These are phyloP conservation scores for Mucor plumbeus DNA, from an alignment of 371 early-diverging fungal species.

Conservation along the genomic window DNA sequence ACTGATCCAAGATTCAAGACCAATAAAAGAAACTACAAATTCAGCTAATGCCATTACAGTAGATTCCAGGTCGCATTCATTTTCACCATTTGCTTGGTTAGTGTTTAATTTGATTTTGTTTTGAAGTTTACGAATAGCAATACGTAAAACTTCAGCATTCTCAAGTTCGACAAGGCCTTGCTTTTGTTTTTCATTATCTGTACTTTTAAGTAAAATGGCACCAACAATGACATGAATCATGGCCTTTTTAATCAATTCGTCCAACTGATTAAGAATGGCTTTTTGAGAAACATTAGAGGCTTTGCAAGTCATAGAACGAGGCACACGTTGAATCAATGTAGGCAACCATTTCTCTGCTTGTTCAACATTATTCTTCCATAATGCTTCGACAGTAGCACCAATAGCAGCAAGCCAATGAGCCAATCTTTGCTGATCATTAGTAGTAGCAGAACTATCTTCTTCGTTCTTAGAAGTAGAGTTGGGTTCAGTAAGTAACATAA, in stretches of 20 bases:
- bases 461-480: not conserved
- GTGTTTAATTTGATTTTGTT: not conserved
- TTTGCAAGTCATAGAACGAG: slow-evolving; percentile 17
- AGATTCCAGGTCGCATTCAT: slow-evolving; percentile 34
- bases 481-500: slow-evolving; percentile 31
- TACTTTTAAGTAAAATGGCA: slow-evolving; percentile 26
- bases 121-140: slow-evolving; percentile 1
- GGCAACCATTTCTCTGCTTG: slow-evolving; percentile 28
- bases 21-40: slow-evolving; percentile 41
- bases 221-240: slow-evolving; percentile 32
- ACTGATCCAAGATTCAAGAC: slow-evolving; percentile 48
- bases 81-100: not conserved
- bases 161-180: slow-evolving; percentile 32
- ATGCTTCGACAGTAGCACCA: slow-evolving; percentile 43
- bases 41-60: slow-evolving; percentile 44
- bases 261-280: slow-evolving; percentile 26
- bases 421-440: slow-evolving; percentile 28
- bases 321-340: slow-evolving; percentile 20
- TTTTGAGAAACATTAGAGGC: slow-evolving; percentile 17
- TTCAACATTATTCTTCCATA: slow-evolving; percentile 38
- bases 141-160: slow-evolving; percentile 26
- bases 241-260: slow-evolving; percentile 25
- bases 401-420: slow-evolving; percentile 47
- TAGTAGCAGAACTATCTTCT: slow-evolving; percentile 7
- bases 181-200: slow-evolving; percentile 5